Conservation (phyloP, 169 alveolate species). For the Pseudocohnilembus persalinus region DNA sequence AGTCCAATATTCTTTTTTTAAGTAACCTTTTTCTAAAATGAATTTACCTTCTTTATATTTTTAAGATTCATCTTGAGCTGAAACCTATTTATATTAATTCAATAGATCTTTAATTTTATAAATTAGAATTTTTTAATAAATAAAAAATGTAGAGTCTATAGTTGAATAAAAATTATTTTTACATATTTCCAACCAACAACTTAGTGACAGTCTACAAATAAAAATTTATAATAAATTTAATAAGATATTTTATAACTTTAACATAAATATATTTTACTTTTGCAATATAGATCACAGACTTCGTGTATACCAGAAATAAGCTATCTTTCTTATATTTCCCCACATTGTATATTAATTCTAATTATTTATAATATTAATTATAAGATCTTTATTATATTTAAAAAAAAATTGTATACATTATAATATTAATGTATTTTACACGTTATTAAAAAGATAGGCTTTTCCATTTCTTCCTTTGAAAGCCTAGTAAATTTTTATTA, state of each 20-base stretch:
- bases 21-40: slow-evolving; percentile 44
- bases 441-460: slow-evolving; percentile 50
- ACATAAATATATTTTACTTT: neutral
- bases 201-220: slow-evolving; percentile 32
- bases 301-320: slow-evolving; percentile 43
- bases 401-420: too few relatives aligned
- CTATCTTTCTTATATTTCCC: slow-evolving; percentile 21
- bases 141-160: neutral
- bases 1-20: slow-evolving; percentile 21
- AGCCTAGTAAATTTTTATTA: neutral
- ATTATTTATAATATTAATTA: neutral
- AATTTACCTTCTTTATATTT: slow-evolving; percentile 59
- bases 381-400: too few relatives aligned
- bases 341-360: slow-evolving; percentile 37
- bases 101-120: neutral
- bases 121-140: too few relatives aligned
- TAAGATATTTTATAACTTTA: neutral
- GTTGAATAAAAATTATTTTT: neutral
- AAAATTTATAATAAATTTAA: too few relatives aligned
- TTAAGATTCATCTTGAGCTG: slow-evolving; percentile 47
- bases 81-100: too few relatives aligned
- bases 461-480: slow-evolving; percentile 40
- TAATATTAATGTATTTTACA: slow-evolving; percentile 1
- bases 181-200: slow-evolving; percentile 60
- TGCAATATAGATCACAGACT: slow-evolving; percentile 46